A percentile compares a stretch with the other conserved stretches of the same genome.
Evolutionary conservation across 495 filamentous ascomycete species (phyloP).

Genomic region (Lasiosphaeriaceae sp.): DNA sequence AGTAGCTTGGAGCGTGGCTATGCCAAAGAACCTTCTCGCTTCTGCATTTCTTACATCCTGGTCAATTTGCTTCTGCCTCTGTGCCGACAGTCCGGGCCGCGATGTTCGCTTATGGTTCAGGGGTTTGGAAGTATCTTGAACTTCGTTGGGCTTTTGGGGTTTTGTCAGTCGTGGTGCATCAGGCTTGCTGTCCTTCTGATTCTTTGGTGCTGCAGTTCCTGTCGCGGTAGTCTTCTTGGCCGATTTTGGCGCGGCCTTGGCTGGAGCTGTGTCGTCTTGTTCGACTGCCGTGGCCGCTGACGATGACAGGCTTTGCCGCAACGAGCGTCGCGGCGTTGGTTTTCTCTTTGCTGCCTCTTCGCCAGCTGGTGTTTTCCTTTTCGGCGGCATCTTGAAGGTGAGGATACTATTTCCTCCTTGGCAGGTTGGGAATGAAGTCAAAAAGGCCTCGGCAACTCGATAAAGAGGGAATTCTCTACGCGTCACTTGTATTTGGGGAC

Average conservation of each 20-base stretch:
- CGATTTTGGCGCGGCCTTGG: not conserved
- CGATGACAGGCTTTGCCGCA: constrained; percentile 9
- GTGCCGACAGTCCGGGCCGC: no score
- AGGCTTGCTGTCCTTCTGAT: not conserved
- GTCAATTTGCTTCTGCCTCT: no score
- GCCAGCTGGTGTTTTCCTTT: constrained; percentile 31
- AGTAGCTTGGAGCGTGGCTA: no score
- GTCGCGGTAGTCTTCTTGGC: not conserved
- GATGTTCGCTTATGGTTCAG: no score
- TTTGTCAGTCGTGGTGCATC: not conserved
- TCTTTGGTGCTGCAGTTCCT: not conserved
- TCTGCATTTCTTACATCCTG: no score
- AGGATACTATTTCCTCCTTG: not conserved
- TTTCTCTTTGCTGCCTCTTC: constrained; percentile 8
- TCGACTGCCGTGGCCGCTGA: not conserved
- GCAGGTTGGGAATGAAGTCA: not conserved
- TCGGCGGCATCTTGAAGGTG: constrained; percentile 28
- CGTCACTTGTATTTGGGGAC: no score
- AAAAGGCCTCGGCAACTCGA: not conserved
- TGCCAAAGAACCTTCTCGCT: no score
- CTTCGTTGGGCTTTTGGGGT: no score
- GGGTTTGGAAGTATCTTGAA: no score
- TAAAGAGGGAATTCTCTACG: no score
- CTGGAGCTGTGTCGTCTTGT: not conserved
- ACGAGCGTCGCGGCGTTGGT: constrained; percentile 17